These are phyloP conservation scores for Cadophora malorum DNA, from an alignment of 2,329 filamentous ascomycete species.

Conservation along the genomic window DNA sequence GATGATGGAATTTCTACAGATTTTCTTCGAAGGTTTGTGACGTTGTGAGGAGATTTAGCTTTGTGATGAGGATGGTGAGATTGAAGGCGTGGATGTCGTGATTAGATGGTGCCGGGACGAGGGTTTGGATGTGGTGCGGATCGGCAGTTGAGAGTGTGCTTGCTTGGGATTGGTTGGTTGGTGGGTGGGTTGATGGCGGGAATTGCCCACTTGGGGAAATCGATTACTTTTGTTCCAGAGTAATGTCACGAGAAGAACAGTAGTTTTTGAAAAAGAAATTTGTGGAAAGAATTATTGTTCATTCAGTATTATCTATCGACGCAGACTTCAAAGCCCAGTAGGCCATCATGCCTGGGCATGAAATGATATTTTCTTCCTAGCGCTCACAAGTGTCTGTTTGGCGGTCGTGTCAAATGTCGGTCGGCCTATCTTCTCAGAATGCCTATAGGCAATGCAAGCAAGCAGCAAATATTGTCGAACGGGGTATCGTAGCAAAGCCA, in stretches of 20 bases:
- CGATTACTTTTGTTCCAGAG: no score
- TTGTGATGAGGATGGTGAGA: not conserved
- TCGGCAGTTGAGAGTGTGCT: not conserved
- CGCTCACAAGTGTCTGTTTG: constrained; percentile 1
- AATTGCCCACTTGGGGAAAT: not conserved
- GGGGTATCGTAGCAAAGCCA: constrained; percentile 38
- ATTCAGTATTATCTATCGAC: constrained; percentile 6
- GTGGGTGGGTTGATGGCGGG: no score
- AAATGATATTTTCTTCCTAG: not conserved
- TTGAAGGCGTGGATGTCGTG: constrained; percentile 15
- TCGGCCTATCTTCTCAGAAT: constrained; percentile 4
- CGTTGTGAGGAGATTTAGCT: not conserved
- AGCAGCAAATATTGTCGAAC: constrained; percentile 17
- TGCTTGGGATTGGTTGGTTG: no score
- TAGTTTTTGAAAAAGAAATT: no score
- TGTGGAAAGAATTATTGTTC: not conserved
- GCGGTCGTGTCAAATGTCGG: not conserved
- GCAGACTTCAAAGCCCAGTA: not conserved
- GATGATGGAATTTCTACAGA: not conserved
- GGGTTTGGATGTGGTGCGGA: not conserved
- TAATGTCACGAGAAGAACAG: no score
- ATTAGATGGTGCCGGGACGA: not conserved
- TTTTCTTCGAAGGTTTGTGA: not conserved
- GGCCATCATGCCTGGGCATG: not conserved
- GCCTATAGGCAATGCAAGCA: constrained; percentile 6